A percentile compares a stretch with the other conserved stretches of the same genome.
Evolutionary conservation across 495 filamentous ascomycete species (phyloP).

Genomic region (Penicillium cosmopolitanum): DNA sequence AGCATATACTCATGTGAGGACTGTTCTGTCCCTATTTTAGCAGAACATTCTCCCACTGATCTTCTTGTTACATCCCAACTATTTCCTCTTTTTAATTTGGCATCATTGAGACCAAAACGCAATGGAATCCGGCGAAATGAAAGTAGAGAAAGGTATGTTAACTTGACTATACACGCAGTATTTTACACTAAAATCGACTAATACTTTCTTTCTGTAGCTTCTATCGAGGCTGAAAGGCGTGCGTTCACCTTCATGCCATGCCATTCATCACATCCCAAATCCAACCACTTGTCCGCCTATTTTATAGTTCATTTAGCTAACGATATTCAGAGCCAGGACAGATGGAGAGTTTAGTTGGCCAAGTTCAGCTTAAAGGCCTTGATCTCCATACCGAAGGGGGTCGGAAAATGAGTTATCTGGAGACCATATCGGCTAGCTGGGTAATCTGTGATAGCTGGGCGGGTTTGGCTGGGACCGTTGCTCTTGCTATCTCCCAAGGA

Average conservation of each 20-base stretch:
- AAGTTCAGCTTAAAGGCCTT: conserved; percentile 12
- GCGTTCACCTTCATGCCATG: background rate
- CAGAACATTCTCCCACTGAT: background rate
- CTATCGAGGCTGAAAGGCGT: background rate
- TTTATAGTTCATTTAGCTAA: background rate
- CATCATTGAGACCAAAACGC: background rate
- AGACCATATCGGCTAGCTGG: conserved; percentile 20
- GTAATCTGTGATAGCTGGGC: conserved; percentile 33
- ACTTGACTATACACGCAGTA: too few relatives aligned
- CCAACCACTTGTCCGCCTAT: background rate
- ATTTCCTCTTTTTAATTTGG: background rate
- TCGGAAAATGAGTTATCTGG: conserved; percentile 14
- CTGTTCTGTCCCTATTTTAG: background rate
- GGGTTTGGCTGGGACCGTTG: conserved; percentile 28
- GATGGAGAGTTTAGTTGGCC: conserved; percentile 4
- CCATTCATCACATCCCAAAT: background rate
- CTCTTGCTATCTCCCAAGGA: conserved; percentile 28
- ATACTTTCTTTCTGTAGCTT: background rate
- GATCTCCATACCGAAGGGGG: conserved; percentile 3
- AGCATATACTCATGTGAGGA: background rate
- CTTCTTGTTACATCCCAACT: background rate
- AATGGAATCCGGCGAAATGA: conserved; percentile 3
- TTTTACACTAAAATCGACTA: too few relatives aligned
- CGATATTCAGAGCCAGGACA: background rate
- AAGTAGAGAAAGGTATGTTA: background rate